phyloP scores from a whole-genome alignment of 2,329 filamentous ascomycete genomes.

The Trichoderma polysporum region DNA sequence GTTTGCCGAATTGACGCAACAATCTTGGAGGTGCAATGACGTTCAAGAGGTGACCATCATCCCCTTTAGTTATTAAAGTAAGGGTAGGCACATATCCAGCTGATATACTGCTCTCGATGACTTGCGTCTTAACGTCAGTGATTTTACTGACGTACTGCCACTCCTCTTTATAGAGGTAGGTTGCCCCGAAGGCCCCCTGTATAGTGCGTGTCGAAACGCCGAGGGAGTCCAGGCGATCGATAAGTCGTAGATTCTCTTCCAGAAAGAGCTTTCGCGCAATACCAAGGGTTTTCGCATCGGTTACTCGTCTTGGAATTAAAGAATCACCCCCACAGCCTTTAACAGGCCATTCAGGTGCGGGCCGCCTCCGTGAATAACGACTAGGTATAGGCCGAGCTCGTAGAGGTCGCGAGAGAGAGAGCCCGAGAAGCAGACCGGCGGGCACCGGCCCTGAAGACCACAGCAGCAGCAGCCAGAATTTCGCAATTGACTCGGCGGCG shows the following conservation, averaged over 20 bases:
- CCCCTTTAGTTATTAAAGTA: neutral
- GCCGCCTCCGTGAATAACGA: neutral
- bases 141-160: neutral
- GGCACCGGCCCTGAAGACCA: neutral
- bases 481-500: neutral
- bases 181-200: neutral
- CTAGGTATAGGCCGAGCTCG: neutral
- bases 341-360: neutral
- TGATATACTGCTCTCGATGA: neutral
- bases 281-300: neutral
- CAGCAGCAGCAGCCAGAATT: neutral
- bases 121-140: neutral
- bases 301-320: neutral
- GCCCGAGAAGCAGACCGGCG: neutral
- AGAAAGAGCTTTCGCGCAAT: neutral
- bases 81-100: neutral
- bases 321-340: neutral
- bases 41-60: neutral
- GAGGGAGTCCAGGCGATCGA: neutral
- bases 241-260: neutral
- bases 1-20: too few species aligned
- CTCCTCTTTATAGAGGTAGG: neutral
- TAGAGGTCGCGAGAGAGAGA: neutral
- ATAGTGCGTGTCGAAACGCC: neutral
- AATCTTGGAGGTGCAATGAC: too few species aligned